phyloP scores from a whole-genome alignment of 2,329 filamentous ascomycete species.

The Alternaria conjuncta region DNA sequence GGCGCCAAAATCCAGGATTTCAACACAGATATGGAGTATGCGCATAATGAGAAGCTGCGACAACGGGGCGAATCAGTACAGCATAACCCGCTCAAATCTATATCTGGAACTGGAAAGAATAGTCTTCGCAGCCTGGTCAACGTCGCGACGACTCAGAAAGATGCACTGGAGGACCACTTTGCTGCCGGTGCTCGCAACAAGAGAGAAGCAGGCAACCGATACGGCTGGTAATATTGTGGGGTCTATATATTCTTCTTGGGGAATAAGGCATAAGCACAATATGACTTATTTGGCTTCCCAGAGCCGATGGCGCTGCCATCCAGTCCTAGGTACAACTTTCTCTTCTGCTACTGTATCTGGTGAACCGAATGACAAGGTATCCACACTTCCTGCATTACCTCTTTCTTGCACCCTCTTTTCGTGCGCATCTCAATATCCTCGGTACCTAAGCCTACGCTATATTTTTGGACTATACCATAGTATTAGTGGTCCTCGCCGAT shows the following conservation, averaged over 20 bases:
- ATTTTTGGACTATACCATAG: background rate
- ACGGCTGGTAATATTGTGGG: slow-evolving; percentile 72
- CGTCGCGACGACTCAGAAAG: slow-evolving; percentile 79
- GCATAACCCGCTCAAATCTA: slow-evolving; percentile 81
- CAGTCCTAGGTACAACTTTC: background rate
- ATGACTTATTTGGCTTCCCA: background rate
- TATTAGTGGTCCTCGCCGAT: background rate
- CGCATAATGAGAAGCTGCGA: slow-evolving; percentile 78
- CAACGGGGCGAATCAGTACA: slow-evolving; percentile 71
- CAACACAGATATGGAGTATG: slow-evolving; percentile 88
- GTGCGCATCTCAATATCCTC: background rate
- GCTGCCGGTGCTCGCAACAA: slow-evolving; percentile 79
- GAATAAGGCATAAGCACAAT: background rate
- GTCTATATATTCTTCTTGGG: background rate
- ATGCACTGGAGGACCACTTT: slow-evolving; percentile 91
- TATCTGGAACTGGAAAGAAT: slow-evolving; percentile 83
- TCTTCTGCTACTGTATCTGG: background rate
- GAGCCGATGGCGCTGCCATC: background rate
- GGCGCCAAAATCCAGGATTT: slow-evolving; percentile 78
- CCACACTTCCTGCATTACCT: background rate
- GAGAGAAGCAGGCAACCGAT: slow-evolving; percentile 79
- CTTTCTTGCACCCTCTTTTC: background rate
- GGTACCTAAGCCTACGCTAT: background rate
- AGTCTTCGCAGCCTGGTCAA: slow-evolving; percentile 86
- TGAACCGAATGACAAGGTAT: background rate